Conservation (phyloP, 163 green algal genomes). For the Volvox carteri region DNA sequence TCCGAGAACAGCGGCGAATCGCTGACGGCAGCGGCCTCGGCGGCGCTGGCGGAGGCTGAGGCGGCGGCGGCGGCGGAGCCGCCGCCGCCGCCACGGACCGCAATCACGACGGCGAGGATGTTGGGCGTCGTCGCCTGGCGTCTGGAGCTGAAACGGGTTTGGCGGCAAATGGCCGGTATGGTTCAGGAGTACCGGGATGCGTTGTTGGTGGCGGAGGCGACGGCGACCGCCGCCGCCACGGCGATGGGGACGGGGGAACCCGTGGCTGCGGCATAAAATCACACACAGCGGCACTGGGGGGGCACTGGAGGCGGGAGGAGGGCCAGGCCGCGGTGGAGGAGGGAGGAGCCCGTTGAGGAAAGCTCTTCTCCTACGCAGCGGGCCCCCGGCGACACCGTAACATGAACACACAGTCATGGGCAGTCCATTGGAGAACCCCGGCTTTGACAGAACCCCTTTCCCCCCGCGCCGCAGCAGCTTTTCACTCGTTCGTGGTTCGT, state of each 20-base stretch:
- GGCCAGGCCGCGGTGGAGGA: neutral
- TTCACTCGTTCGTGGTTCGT: too few relatives aligned
- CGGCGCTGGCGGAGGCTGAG: neutral
- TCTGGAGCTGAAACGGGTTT: slow-evolving; percentile 42
- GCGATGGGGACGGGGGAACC: neutral
- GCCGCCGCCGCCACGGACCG: neutral
- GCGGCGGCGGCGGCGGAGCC: neutral
- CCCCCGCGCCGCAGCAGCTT: too few relatives aligned
- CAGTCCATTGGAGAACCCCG: too few relatives aligned
- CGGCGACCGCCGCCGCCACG: too few relatives aligned
- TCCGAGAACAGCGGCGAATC: too few relatives aligned
- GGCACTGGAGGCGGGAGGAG: neutral
- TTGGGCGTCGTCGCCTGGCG: slow-evolving; percentile 19
- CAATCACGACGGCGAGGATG: neutral
- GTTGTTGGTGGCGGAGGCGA: slow-evolving; percentile 13
- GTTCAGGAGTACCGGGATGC: slow-evolving; percentile 30
- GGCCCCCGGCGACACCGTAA: too few relatives aligned
- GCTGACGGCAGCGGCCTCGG: neutral
- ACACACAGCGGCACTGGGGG: too few relatives aligned
- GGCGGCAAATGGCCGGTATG: slow-evolving; percentile 34
- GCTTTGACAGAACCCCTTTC: too few relatives aligned
- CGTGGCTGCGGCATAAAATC: neutral
- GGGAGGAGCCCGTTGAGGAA: too few relatives aligned
- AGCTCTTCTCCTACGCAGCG: too few relatives aligned
- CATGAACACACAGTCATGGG: too few relatives aligned